Evolutionary conservation across 768 basidiomycete genomes (phyloP).

Genomic region (Rhodotorula sphaerocarpa): DNA sequence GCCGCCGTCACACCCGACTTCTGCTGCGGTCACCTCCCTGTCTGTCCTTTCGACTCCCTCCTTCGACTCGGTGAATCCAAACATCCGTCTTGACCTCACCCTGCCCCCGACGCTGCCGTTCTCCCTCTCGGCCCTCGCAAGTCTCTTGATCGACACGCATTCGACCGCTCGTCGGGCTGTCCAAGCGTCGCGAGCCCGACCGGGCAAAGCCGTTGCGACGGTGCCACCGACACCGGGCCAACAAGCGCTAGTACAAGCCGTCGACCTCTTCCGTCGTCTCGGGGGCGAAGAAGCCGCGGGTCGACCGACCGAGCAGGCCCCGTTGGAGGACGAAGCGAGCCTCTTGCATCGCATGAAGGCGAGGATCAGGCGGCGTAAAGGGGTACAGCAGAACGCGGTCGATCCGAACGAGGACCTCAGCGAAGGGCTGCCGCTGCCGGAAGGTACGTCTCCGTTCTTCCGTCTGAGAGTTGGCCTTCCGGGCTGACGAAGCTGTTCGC

Average conservation of each 20-base stretch:
- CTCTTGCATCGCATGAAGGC: slow-evolving; percentile 20
- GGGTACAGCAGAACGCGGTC: neutral
- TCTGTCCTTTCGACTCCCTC: neutral
- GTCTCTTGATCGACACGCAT: slow-evolving; percentile 8
- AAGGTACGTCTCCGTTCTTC: slow-evolving; percentile 8
- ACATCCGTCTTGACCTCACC: slow-evolving; percentile 15
- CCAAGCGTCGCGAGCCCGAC: neutral
- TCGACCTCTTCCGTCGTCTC: slow-evolving; percentile 14
- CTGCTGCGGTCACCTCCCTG: neutral
- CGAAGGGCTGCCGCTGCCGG: slow-evolving; percentile 9
- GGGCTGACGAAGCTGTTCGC: neutral
- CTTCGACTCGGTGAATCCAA: slow-evolving; percentile 5
- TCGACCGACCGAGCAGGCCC: neutral
- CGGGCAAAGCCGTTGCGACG: neutral
- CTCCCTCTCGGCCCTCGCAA: slow-evolving; percentile 17
- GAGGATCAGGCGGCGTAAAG: slow-evolving; percentile 15
- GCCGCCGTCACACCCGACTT: neutral
- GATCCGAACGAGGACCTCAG: neutral
- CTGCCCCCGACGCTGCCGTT: slow-evolving; percentile 7
- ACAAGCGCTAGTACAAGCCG: slow-evolving; percentile 1
- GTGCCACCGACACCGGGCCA: neutral
- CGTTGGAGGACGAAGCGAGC: slow-evolving; percentile 12
- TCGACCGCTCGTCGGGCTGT: neutral
- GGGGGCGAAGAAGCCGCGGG: slow-evolving; percentile 7
- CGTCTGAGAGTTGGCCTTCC: no score